phyloP scores from a whole-genome alignment of 805 yeast species.

The Starmerella powellii region DNA sequence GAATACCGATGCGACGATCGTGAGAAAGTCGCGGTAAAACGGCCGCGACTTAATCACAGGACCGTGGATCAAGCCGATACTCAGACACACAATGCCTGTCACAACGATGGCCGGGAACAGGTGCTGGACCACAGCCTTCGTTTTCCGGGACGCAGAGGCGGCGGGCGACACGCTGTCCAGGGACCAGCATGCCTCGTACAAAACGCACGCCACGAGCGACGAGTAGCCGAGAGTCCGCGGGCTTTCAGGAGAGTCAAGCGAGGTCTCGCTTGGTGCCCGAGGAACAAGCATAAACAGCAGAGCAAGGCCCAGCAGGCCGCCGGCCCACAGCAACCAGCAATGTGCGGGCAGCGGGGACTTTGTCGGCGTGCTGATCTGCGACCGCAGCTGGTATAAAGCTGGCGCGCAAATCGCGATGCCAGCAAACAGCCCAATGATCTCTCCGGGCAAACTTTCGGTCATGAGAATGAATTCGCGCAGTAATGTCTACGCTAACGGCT shows the following conservation, averaged over 20 bases:
- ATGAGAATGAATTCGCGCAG: no score
- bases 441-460: slow-evolving; percentile 9
- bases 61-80: not conserved
- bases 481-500: no score
- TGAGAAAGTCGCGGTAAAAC: slow-evolving; percentile 5
- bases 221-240: slow-evolving; percentile 8
- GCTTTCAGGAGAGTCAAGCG: slow-evolving; percentile 5
- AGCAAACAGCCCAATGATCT: slow-evolving; percentile 7
- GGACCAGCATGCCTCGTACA: slow-evolving; percentile 9
- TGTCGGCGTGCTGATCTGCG: not conserved
- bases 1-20: not conserved
- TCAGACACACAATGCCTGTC: not conserved
- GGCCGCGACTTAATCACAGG: slow-evolving; percentile 1
- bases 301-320: slow-evolving; percentile 6
- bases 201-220: not conserved
- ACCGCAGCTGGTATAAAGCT: slow-evolving; percentile 2
- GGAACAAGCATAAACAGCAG: slow-evolving; percentile 8
- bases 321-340: slow-evolving; percentile 9
- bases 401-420: slow-evolving; percentile 10
- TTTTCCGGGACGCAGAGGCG: not conserved
- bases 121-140: not conserved
- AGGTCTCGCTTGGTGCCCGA: not conserved
- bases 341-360: slow-evolving; percentile 7
- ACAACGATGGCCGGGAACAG: not conserved
- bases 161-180: slow-evolving; percentile 9